A percentile compares a stretch with the other conserved stretches of the same genome.
Conservation (phyloP, 2,329 filamentous ascomycete species). For the Sordariomycetes sp. region DNA sequence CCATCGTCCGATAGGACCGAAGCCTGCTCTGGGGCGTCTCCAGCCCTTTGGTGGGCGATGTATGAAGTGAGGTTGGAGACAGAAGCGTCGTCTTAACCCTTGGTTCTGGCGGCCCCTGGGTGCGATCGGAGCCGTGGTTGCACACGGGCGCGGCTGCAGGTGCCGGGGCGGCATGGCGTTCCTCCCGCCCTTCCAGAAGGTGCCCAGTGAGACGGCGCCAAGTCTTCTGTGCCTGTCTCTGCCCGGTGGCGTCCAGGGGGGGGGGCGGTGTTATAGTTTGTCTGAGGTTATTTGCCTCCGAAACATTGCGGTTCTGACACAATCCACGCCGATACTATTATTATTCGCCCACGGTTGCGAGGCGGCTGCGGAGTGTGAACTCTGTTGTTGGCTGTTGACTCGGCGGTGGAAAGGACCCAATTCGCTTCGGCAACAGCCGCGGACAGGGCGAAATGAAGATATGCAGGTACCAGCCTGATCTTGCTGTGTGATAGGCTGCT, state of each 20-base stretch:
- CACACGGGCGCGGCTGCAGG: not conserved
- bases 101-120: no score
- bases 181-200: not conserved
- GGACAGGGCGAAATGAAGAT: not conserved
- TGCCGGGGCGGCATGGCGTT: not conserved
- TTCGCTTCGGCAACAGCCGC: not conserved
- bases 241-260: not conserved
- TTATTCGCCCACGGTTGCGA: no score
- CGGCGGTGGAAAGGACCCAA: not conserved
- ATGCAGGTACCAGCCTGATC: not conserved
- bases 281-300: not conserved
- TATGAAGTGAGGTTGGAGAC: not conserved
- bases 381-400: not conserved
- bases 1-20: not conserved
- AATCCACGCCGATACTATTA: not conserved
- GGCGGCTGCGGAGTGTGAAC: no score
- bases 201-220: not conserved
- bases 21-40: not conserved
- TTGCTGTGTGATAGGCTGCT: not conserved
- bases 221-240: not conserved
- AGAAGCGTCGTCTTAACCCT: not conserved
- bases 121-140: not conserved
- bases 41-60: not conserved
- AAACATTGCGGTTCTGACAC: not conserved
- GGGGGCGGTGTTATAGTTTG: slow-evolving; percentile 1